Conservation (phyloP, 371 early-diverging fungal genomes). For the Phascolomyces articulosus region DNA sequence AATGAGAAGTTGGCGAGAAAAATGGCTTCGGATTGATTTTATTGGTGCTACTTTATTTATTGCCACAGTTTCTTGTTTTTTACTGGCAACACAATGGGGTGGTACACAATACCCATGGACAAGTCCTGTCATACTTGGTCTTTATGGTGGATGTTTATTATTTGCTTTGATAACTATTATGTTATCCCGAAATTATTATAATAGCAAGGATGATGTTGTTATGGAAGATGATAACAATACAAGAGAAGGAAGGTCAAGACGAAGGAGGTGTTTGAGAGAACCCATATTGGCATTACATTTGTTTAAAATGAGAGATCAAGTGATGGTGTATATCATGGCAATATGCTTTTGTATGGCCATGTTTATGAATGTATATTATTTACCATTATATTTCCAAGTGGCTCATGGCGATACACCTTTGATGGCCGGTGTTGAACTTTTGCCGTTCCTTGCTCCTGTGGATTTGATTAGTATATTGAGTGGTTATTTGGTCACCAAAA, state of each 20-base stretch:
- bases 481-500: slow-evolving; percentile 53
- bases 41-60: slow-evolving; percentile 39
- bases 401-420: slow-evolving; percentile 57
- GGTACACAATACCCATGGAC: slow-evolving; percentile 60
- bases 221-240: no score
- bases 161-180: slow-evolving; percentile 37
- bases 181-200: slow-evolving; percentile 31
- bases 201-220: no score
- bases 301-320: slow-evolving; percentile 45
- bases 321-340: slow-evolving; percentile 42
- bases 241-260: no score
- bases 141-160: slow-evolving; percentile 16
- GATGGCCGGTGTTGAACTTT: slow-evolving; percentile 59
- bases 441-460: slow-evolving; percentile 68
- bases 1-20: slow-evolving; percentile 18
- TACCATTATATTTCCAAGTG: slow-evolving; percentile 84
- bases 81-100: slow-evolving; percentile 67
- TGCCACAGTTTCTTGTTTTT: slow-evolving; percentile 41
- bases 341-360: slow-evolving; percentile 55
- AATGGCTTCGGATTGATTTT: slow-evolving; percentile 39
- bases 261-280: no score
- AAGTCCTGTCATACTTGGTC: slow-evolving; percentile 47
- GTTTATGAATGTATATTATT: slow-evolving; percentile 56
- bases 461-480: slow-evolving; percentile 51
- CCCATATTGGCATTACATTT: slow-evolving; percentile 52